Base-by-base conservation (phyloP, 2,329 filamentous ascomycete species). In the Coleophoma cylindrospora region DNA sequence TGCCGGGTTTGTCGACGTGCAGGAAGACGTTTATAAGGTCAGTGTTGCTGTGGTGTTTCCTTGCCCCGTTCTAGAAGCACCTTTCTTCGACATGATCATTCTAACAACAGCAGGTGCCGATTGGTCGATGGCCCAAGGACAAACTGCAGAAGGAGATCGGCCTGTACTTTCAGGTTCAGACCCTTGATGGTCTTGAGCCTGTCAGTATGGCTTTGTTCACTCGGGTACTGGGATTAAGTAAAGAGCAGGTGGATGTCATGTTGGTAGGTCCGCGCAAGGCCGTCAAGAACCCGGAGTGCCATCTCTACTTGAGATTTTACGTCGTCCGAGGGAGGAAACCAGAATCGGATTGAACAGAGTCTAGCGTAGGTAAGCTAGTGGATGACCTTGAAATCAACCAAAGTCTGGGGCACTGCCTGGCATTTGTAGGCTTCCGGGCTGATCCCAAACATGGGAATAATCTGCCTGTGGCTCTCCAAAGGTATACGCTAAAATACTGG, bases 1-100 rank as follows among this genome's bases (percentile, higher is more conserved):
- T 32, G 67, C 66, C 8, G 71, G 71, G 7, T 74, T 74, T 54
- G 64, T 64, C 7, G 66, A 72, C 49, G 66, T 74, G 7, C 47
- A 50, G n/a, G 45, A 48, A 15, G 44, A 50, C 32, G 19, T 50
- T 11, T 50, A 50, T 22, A 50, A 50, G 15, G 49, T 48, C n/a
- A 19, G 49, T 19, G 22, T 14, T 22, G 7, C 22, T 7, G 14
- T 17, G 1, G 2, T 27, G 6, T 27, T 10, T 27, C 27, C 27
- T 27, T 8, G 9, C 9, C 9, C 27, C 4, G 6, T 27, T 27
- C 27, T 10, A 27, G 27, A 27, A 8, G 6, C 6, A 27, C 27
- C 9, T 27, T 27, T 27, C 4, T 27, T 27, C 9, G 27, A 27
- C 27, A 27, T 3, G 27, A 27, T 27, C 6, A 27, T 27, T 7